These are phyloP conservation scores for Zymoseptoria brevis DNA, from an alignment of 2,329 filamentous ascomycete species.

Conservation along the genomic window DNA sequence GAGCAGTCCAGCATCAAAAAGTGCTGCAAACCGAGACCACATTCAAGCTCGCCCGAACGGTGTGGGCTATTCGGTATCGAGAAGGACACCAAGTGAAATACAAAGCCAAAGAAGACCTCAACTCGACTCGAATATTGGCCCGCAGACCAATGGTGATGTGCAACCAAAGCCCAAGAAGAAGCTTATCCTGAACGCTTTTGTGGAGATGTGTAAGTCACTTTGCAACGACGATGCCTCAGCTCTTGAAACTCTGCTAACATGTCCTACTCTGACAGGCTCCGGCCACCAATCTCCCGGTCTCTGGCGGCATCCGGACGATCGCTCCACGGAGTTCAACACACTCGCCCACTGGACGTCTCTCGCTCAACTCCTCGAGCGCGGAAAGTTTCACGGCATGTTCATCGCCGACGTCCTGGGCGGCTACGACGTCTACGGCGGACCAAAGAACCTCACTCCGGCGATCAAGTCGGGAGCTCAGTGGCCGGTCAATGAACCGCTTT, in stretches of 20 bases:
- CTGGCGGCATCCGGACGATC: conserved; percentile 58
- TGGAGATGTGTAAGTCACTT: conserved; percentile 19
- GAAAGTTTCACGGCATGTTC: conserved; percentile 59
- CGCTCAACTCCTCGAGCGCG: conserved; percentile 52
- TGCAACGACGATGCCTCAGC: neutral
- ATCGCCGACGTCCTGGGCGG: conserved; percentile 59
- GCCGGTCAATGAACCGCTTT: conserved; percentile 62
- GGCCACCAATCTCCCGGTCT: conserved; percentile 50
- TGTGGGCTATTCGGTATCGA: neutral
- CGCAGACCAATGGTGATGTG: neutral
- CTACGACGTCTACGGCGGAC: conserved; percentile 62
- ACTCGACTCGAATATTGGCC: neutral
- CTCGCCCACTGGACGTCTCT: conserved; percentile 55
- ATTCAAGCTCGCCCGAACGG: neutral
- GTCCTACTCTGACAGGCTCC: conserved; percentile 29
- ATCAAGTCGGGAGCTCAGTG: conserved; percentile 58
- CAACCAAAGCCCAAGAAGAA: conserved; percentile 26
- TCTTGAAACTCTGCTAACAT: neutral
- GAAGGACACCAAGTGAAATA: neutral
- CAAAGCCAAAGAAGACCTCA: neutral
- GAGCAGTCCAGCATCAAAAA: neutral
- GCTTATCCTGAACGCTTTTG: conserved; percentile 38
- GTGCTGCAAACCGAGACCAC: neutral
- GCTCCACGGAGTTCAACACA: conserved; percentile 54
- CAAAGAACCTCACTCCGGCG: conserved; percentile 51